Evolutionary conservation across 2,329 filamentous ascomycete genomes (phyloP).

Genomic region (Fusarium circinatum): DNA sequence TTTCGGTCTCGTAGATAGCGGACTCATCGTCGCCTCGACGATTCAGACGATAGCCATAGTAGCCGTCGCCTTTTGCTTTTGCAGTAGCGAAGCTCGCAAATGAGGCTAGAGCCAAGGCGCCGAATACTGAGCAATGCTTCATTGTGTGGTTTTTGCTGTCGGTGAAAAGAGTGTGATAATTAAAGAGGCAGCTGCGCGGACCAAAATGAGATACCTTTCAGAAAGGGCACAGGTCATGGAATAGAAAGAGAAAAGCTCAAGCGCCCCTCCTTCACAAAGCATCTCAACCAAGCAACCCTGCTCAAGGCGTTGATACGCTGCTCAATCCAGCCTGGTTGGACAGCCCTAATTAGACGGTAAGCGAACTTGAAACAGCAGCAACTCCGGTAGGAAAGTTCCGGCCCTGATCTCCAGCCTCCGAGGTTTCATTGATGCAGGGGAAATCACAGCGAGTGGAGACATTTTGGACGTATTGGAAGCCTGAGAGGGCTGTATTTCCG

Average conservation of each 20-base stretch:
- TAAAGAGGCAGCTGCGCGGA: not conserved
- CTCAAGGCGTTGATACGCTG: not conserved
- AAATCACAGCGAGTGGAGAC: not conserved
- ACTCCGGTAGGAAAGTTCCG: not conserved
- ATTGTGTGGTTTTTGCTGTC: not conserved
- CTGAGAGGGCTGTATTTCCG: not conserved
- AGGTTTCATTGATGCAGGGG: constrained; percentile 23
- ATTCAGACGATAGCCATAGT: constrained; percentile 21
- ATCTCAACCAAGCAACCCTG: not conserved
- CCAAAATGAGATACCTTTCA: not conserved
- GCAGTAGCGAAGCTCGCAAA: not conserved
- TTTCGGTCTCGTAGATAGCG: constrained; percentile 26
- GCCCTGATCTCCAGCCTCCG: not conserved
- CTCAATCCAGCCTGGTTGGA: not conserved
- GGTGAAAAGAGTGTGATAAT: not conserved
- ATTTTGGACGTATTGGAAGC: not conserved
- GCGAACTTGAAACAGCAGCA: constrained; percentile 15
- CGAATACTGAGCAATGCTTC: constrained; percentile 12
- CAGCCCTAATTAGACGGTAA: not conserved
- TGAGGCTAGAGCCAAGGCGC: constrained; percentile 6
- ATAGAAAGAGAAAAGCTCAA: constrained; percentile 13
- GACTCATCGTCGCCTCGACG: constrained; percentile 22
- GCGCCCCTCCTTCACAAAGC: not conserved
- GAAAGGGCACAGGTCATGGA: not conserved
- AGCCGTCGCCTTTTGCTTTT: constrained; percentile 18